A percentile compares a stretch with the other conserved stretches of the same genome.
Evolutionary conservation across 352 stramenopile species (phyloP).

Genomic region (Pythium diclinum): DNA sequence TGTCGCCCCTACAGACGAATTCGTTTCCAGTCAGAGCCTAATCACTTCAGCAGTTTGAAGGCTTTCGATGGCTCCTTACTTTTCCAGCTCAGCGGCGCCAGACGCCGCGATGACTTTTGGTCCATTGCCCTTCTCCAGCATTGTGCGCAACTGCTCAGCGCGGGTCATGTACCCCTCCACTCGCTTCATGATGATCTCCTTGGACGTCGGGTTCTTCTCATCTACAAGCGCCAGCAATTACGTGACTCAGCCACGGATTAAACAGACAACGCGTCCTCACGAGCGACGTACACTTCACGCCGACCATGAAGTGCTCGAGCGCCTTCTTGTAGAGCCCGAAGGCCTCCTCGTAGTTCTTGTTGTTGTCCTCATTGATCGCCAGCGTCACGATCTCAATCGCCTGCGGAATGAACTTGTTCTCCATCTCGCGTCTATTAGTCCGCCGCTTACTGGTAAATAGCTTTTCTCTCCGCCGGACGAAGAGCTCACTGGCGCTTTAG

Average conservation of each 20-base stretch:
- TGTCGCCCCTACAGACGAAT: slow-evolving; percentile 47
- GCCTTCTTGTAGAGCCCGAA: slow-evolving; percentile 87
- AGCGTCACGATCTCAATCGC: slow-evolving; percentile 87
- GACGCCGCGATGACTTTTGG: slow-evolving; percentile 56
- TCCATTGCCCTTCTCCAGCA: slow-evolving; percentile 63
- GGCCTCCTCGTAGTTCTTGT: slow-evolving; percentile 87
- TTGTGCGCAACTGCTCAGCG: slow-evolving; percentile 81
- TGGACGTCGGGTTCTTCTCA: slow-evolving; percentile 90
- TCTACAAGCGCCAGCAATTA: slow-evolving; percentile 34
- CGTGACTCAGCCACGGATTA: too few relatives aligned
- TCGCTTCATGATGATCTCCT: slow-evolving; percentile 89
- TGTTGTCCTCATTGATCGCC: slow-evolving; percentile 87
- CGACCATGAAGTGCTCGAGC: slow-evolving; percentile 88
- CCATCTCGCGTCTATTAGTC: slow-evolving; percentile 40
- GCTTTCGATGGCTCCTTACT: slow-evolving; percentile 38
- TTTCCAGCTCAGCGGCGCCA: slow-evolving; percentile 64
- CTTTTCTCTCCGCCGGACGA: background rate
- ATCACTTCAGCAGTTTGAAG: background rate
- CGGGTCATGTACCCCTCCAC: slow-evolving; percentile 90
- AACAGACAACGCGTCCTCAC: too few relatives aligned
- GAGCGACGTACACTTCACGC: slow-evolving; percentile 75
- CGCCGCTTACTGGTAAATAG: background rate
- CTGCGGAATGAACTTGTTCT: slow-evolving; percentile 91
- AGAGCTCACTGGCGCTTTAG: background rate
- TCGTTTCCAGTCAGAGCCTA: background rate